These are phyloP conservation scores for Phaeophleospora eucalypticola DNA, from an alignment of 2,329 filamentous ascomycete genomes.

Conservation along the genomic window DNA sequence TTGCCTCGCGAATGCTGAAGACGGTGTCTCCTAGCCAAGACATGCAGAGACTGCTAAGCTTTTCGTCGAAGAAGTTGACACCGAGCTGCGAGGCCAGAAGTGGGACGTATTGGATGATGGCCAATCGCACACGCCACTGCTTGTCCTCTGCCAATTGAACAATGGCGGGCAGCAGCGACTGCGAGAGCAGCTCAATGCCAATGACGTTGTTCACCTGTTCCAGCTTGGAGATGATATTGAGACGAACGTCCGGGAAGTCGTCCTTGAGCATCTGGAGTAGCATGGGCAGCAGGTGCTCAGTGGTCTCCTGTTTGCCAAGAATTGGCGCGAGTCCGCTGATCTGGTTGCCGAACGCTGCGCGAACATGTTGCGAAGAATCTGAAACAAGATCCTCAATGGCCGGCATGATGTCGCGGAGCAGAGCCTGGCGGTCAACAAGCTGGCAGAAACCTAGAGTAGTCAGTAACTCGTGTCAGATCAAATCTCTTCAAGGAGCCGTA, in stretches of 20 bases:
- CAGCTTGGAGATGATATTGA: slow-evolving; percentile 99
- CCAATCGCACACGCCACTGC: slow-evolving; percentile 95
- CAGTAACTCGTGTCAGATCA: too few relatives aligned
- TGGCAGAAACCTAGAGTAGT: slow-evolving; percentile 72
- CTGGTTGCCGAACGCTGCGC: slow-evolving; percentile 89
- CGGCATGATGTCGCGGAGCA: slow-evolving; percentile 94
- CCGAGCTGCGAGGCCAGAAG: slow-evolving; percentile 92
- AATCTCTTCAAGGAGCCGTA: slow-evolving; percentile 38
- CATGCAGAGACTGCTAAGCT: slow-evolving; percentile 94
- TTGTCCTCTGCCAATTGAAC: slow-evolving; percentile 98
- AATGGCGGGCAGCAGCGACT: slow-evolving; percentile 93
- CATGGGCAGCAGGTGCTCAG: slow-evolving; percentile 95
- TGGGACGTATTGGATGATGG: slow-evolving; percentile 99
- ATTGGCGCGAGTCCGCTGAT: slow-evolving; percentile 96
- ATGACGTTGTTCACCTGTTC: slow-evolving; percentile 99
- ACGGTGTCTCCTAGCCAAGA: slow-evolving; percentile 97
- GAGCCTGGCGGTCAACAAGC: slow-evolving; percentile 77
- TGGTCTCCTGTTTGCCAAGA: slow-evolving; percentile 97
- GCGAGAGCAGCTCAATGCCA: slow-evolving; percentile 92
- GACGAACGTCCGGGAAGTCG: slow-evolving; percentile 93
- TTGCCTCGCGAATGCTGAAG: slow-evolving; percentile 96
- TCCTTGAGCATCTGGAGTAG: slow-evolving; percentile 99
- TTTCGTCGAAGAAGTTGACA: slow-evolving; percentile 97
- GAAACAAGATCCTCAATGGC: slow-evolving; percentile 94
- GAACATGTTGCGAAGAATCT: slow-evolving; percentile 93